phyloP scores from a whole-genome alignment of 2,329 filamentous ascomycete genomes.

The Fusarium sp. region DNA sequence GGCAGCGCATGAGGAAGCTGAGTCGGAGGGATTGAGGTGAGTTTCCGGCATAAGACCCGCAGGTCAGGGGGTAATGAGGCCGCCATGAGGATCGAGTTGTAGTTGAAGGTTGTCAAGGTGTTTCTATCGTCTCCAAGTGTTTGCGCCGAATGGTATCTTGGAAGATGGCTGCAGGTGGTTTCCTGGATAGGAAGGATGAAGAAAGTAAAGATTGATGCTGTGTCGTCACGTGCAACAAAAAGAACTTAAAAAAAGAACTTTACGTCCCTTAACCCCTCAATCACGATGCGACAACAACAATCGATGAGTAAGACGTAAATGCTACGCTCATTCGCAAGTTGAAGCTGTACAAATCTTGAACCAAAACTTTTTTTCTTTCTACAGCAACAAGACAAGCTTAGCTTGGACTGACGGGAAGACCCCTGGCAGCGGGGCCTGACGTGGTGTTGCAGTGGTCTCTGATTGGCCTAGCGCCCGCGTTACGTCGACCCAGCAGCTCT shows the following conservation, averaged over 20 bases:
- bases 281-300: neutral
- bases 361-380: conserved; percentile 43
- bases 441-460: conserved; percentile 36
- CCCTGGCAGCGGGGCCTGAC: conserved; percentile 41
- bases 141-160: conserved; percentile 24
- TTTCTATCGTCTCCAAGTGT: conserved; percentile 7
- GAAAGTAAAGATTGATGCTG: conserved; percentile 15
- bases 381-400: conserved; percentile 36
- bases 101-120: neutral
- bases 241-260: neutral
- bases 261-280: neutral
- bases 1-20: conserved; percentile 81
- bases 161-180: neutral
- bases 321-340: conserved; percentile 7
- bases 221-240: conserved; percentile 6
- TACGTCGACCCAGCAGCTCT: conserved; percentile 41
- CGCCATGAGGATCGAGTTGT: conserved; percentile 40
- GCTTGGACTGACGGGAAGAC: conserved; percentile 38
- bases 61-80: conserved; percentile 67
- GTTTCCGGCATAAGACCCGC: conserved; percentile 73
- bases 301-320: neutral
- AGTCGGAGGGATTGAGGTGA: conserved; percentile 77
- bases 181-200: conserved; percentile 6
- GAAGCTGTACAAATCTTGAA: conserved; percentile 28
- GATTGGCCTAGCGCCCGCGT: conserved; percentile 43